A percentile compares a stretch with the other conserved stretches of the same genome.
Evolutionary conservation across 768 basidiomycete genomes (phyloP).

Genomic region (Trametes coccinea): DNA sequence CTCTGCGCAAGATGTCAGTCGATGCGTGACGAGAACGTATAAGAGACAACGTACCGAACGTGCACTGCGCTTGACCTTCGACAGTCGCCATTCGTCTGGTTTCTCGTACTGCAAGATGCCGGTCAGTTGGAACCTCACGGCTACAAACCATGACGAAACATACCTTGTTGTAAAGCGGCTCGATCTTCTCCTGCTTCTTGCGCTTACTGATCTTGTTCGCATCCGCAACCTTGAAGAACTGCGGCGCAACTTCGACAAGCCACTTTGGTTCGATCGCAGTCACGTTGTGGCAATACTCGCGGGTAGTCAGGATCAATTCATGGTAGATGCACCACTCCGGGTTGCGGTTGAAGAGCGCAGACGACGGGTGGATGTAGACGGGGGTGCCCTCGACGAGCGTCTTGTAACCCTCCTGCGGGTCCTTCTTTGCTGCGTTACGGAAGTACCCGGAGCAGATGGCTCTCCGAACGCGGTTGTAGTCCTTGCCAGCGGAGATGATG

Average conservation of each 20-base stretch:
- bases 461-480: constrained; percentile 90
- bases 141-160: constrained; percentile 2
- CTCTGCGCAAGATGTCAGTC: constrained; percentile 41
- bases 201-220: constrained; percentile 96
- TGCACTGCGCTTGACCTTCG: constrained; percentile 88
- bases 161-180: constrained; percentile 89
- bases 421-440: constrained; percentile 98
- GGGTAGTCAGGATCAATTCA: constrained; percentile 94
- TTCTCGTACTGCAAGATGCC: constrained; percentile 66
- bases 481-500: constrained; percentile 86
- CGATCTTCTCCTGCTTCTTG: constrained; percentile 95
- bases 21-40: neutral
- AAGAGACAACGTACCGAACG: constrained; percentile 50
- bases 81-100: constrained; percentile 91
- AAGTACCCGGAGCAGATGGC: constrained; percentile 98
- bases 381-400: constrained; percentile 97
- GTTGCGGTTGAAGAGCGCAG: constrained; percentile 92
- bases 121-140: constrained; percentile 1
- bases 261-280: constrained; percentile 97
- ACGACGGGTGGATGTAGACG: constrained; percentile 97
- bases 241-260: constrained; percentile 96
- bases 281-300: constrained; percentile 91
- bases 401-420: constrained; percentile 97
- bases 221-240: constrained; percentile 98
- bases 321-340: constrained; percentile 98